phyloP scores from a whole-genome alignment of 495 filamentous ascomycete genomes.

The Alectoria sarmentosa region DNA sequence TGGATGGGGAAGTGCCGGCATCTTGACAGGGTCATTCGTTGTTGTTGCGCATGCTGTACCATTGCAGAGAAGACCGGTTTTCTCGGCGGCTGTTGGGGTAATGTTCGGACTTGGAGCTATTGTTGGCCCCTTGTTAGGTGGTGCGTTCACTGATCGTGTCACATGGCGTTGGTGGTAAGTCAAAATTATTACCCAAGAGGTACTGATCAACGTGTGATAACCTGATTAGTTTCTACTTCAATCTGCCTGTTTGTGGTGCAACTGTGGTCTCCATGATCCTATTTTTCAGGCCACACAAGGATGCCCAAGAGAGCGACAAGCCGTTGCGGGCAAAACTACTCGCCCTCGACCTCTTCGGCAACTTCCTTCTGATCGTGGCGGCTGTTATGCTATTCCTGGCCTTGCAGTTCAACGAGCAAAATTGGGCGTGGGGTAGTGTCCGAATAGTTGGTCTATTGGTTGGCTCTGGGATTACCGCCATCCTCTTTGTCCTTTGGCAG shows the following conservation, averaged over 20 bases:
- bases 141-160: conserved; percentile 36
- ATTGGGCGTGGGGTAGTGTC: conserved; percentile 44
- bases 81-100: conserved; percentile 34
- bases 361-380: conserved; percentile 44
- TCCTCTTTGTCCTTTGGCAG: conserved; percentile 30
- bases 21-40: conserved; percentile 28
- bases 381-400: conserved; percentile 54
- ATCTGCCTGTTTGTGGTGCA: conserved; percentile 48
- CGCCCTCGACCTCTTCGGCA: conserved; percentile 49
- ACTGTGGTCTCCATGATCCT: conserved; percentile 44
- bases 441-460: conserved; percentile 43
- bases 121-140: conserved; percentile 49
- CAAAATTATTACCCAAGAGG: neutral
- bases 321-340: conserved; percentile 35
- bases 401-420: conserved; percentile 55
- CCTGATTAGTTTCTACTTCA: conserved; percentile 42
- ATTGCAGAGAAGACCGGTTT: conserved; percentile 30
- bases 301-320: conserved; percentile 30
- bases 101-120: conserved; percentile 36
- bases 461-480: conserved; percentile 29
- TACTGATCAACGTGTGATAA: conserved; percentile 1
- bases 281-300: conserved; percentile 36
- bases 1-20: conserved; percentile 30
- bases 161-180: conserved; percentile 65
- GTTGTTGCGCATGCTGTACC: conserved; percentile 30